Evolutionary conservation across 805 yeast species (phyloP), one percentile per base, ranked within the genome.

Genomic region (Saccharomycopsis synnaedendra): DNA sequence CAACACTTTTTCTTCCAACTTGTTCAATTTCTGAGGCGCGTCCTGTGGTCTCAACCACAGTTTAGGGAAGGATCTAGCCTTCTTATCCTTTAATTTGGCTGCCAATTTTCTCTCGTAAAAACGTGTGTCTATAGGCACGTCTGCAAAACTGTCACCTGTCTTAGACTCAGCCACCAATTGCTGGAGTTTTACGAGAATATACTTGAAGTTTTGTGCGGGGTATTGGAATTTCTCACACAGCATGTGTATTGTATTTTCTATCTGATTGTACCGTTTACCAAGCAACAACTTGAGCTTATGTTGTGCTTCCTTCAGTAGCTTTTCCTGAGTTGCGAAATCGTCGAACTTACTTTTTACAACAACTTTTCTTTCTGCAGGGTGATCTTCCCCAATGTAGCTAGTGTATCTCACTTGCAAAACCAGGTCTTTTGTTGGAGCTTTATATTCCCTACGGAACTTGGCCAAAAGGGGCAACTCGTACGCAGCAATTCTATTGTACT

Each of bases 381-480:
- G 77, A 28, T 68, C 65, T 61, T 85, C 95, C 44, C 90, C 89
- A 10, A 81, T 60, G 58, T 79, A 85, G 39, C 83, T 78, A 11
- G 85, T 77, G 67, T 80, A 89, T 56, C 80, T 76, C 59, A 83
- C 84, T 37, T 69, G 68, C 39, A 88, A 67, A 4, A 88, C 87
- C 6, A 70, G 63, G 11, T 58, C 60, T 7, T 56, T 55, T 4
- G 70, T 55, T 9, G 69, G 69, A 27, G 81, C 81, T 34, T 58
- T 62, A 67, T 85, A 89, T 51, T 71, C 72, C 63, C 82, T 78
- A 56, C 90, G 81, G 61, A 72, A 84, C 62, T 86, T 79, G 39
- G 81, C 79, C 54, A 93, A 71, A 48, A 78, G 74, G 5, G 98
- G 98, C 71, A 90, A 74, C 62, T 90, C 97, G 65, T 82, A 90